These are phyloP conservation scores for Rosa lucieae DNA, from an alignment of 306 rosid species.

Conservation along the genomic window DNA sequence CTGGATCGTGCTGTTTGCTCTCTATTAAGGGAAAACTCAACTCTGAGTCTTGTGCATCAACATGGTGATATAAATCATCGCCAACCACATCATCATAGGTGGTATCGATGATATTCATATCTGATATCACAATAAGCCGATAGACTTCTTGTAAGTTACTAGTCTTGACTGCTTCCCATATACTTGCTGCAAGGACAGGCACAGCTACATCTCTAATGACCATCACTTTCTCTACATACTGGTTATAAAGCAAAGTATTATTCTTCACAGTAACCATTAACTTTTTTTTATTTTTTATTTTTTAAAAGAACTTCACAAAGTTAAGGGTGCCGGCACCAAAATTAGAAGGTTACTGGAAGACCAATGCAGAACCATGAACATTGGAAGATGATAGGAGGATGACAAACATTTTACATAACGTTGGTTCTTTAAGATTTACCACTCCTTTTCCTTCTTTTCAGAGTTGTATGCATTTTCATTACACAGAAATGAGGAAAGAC, in stretches of 20 bases:
- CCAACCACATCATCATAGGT: slow-evolving; percentile 52
- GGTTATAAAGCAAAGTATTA: slow-evolving; percentile 26
- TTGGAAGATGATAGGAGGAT: background rate
- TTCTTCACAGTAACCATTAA: background rate
- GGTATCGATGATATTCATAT: slow-evolving; percentile 48
- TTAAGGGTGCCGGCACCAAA: background rate
- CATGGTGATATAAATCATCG: slow-evolving; percentile 34
- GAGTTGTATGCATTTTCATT: background rate
- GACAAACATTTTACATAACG: background rate
- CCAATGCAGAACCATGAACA: background rate
- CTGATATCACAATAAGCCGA: slow-evolving; percentile 64
- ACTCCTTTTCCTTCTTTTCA: background rate
- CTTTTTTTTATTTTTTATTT: background rate
- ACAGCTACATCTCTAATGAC: slow-evolving; percentile 49
- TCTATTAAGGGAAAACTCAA: slow-evolving; percentile 23
- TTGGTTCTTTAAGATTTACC: slow-evolving; percentile 1
- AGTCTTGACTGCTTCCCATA: slow-evolving; percentile 78
- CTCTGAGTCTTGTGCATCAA: slow-evolving; percentile 30
- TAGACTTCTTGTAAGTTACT: slow-evolving; percentile 68
- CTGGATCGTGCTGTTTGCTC: slow-evolving; percentile 49
- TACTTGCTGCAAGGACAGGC: slow-evolving; percentile 43
- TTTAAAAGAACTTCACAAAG: background rate
- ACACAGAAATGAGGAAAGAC: background rate
- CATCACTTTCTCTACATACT: slow-evolving; percentile 82
- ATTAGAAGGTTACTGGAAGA: background rate